phyloP scores from a whole-genome alignment of 495 filamentous ascomycete species.

The Hypoxylon lienhwacheense region DNA sequence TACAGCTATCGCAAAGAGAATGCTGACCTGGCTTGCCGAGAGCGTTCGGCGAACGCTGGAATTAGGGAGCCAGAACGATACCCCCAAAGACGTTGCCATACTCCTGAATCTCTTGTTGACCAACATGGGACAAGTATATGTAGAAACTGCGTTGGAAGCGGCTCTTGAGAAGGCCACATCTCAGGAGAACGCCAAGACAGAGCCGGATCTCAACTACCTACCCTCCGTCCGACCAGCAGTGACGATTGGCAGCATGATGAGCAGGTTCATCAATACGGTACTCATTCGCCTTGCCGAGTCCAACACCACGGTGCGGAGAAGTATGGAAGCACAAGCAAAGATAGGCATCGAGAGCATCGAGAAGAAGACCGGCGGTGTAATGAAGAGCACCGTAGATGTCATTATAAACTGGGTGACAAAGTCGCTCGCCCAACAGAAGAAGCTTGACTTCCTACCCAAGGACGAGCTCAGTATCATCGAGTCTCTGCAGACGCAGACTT shows the following conservation, averaged over 20 bases:
- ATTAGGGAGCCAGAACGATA: constrained; percentile 80
- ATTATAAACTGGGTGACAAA: constrained; percentile 76
- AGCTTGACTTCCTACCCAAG: constrained; percentile 87
- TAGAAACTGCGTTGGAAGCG: constrained; percentile 91
- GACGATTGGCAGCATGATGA: constrained; percentile 88
- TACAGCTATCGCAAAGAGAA: constrained; percentile 85
- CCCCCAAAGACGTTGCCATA: constrained; percentile 90
- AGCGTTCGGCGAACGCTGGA: constrained; percentile 92
- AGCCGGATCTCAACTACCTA: constrained; percentile 88
- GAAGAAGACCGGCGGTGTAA: constrained; percentile 81
- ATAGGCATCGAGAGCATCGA: constrained; percentile 76
- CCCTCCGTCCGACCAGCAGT: constrained; percentile 76
- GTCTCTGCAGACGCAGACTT: constrained; percentile 83
- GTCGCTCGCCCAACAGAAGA: constrained; percentile 79
- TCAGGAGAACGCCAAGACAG: constrained; percentile 74
- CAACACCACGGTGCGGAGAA: constrained; percentile 84
- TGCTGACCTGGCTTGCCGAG: constrained; percentile 98
- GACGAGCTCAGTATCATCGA: constrained; percentile 82
- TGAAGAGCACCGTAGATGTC: constrained; percentile 84
- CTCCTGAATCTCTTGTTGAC: constrained; percentile 81
- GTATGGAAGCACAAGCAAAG: constrained; percentile 84
- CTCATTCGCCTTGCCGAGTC: constrained; percentile 85
- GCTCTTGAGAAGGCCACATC: constrained; percentile 72
- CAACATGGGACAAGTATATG: constrained; percentile 90
- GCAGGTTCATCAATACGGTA: constrained; percentile 84